phyloP scores from a whole-genome alignment of 2,329 filamentous ascomycete genomes.

The Elsinoe necatrix region DNA sequence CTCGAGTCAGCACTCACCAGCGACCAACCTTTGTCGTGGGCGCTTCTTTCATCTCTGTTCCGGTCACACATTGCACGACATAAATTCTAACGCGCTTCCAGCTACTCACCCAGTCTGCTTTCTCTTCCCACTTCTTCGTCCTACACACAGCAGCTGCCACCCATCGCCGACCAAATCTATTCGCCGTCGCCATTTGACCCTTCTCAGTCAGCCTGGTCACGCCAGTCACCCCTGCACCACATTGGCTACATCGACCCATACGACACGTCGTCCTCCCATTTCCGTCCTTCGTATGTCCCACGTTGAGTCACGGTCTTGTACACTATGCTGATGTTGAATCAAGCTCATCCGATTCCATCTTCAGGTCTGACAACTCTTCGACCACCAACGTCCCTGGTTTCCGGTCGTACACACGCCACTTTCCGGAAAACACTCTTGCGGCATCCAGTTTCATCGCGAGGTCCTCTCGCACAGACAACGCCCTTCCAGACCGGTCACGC shows the following conservation, averaged over 20 bases:
- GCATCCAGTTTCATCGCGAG: neutral
- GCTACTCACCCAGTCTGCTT: neutral
- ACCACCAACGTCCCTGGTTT: neutral
- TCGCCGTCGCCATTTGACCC: neutral
- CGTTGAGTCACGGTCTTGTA: neutral
- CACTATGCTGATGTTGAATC: neutral
- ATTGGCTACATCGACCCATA: neutral
- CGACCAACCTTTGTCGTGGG: neutral
- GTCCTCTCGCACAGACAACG: neutral
- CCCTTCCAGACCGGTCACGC: neutral
- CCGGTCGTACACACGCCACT: neutral
- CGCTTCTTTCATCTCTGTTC: neutral
- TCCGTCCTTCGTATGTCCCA: neutral
- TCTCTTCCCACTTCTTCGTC: neutral
- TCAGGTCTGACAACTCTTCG: neutral
- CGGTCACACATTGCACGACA: constrained; percentile 5
- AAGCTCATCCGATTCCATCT: neutral
- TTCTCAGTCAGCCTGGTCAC: neutral
- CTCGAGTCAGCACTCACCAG: neutral
- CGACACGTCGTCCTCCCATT: neutral
- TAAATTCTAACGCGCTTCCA: neutral
- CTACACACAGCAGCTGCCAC: neutral
- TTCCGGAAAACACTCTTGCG: neutral
- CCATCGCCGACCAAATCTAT: neutral
- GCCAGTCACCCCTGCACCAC: neutral